Base-by-base conservation (phyloP, 805 yeast species). In the Candida nonsorbophila region DNA sequence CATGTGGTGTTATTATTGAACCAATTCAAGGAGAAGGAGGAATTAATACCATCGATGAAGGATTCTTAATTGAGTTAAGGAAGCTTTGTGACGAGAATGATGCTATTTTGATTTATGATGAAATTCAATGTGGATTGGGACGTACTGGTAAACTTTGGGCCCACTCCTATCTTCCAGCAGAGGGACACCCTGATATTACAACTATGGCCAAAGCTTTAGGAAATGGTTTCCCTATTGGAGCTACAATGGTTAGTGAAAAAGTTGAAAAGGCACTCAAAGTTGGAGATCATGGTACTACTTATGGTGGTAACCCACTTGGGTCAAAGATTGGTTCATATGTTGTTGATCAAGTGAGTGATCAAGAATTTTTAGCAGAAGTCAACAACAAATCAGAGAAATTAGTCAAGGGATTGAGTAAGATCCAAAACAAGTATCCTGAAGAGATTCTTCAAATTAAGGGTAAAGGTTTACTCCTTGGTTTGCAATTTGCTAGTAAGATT, bases 11-110 rank as follows among this genome's bases (percentile, higher is more conserved):
- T 17, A 92, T 92, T 32, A 79, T 92, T 21, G 98, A 92, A 60
- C 98, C 98, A 14, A 80, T 92, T 35, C 98, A 92, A 65, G 98
- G 97, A 43, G 98, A 90, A 62, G 97, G 98, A 34, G 98, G 98
- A 33, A 79, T 90, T 12, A 76, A 78, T 47, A 76, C 80, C 13
- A 72, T 85, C 34, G 67, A 72, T 21, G 42, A 58, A 0, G 84
- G 77, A 24, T 87, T 84, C 50, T 66, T 90, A 38, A 50, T 66
- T 4, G 76, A 74, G 28, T 62, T 90, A 51, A 79, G 81, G 42
- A 55, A 72, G 44, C 58, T 83, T 33, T 85, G 96, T 53, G 60
- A 63, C 33, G 69, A 78, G 32, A 69, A 79, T 42, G 77, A 82
- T 31, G 94, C 84, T 7, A 51, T 85, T 18, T 72, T 90, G 35